A percentile compares a stretch with the other conserved stretches of the same genome.
Evolutionary conservation across 768 basidiomycete genomes (phyloP).

Genomic region (Phanerochaete sordida): DNA sequence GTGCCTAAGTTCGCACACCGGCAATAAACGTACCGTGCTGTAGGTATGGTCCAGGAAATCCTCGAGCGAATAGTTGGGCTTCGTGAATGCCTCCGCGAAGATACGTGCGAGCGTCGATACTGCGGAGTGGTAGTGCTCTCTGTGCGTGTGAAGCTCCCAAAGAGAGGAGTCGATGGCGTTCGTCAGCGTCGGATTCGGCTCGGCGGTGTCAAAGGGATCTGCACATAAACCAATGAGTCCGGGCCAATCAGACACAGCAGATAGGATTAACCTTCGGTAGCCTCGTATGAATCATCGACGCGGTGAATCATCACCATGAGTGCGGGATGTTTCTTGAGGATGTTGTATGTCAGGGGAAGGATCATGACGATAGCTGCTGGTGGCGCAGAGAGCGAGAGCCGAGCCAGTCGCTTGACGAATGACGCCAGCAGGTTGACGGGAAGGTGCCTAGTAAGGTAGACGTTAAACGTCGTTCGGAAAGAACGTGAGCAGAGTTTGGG

Average conservation of each 20-base stretch:
- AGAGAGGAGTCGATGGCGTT: constrained; percentile 82
- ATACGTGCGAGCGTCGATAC: constrained; percentile 88
- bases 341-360: constrained; percentile 92
- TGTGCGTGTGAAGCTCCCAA: constrained; percentile 87
- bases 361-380: constrained; percentile 89
- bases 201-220: constrained; percentile 70
- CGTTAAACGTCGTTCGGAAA: neutral
- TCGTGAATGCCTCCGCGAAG: constrained; percentile 91
- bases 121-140: constrained; percentile 77
- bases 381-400: constrained; percentile 79
- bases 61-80: constrained; percentile 84
- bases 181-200: constrained; percentile 72
- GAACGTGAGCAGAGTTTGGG: constrained; percentile 14
- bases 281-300: constrained; percentile 30
- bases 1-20: neutral
- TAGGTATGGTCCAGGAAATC: constrained; percentile 97
- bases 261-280: constrained; percentile 27
- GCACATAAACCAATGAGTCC: neutral
- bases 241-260: neutral
- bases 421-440: constrained; percentile 91
- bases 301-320: constrained; percentile 94
- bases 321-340: constrained; percentile 87
- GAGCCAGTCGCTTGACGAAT: constrained; percentile 87
- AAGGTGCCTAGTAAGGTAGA: constrained; percentile 58
- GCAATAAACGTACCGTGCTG: constrained; percentile 55